A percentile compares a stretch with the other conserved stretches of the same genome.
phyloP scores from a whole-genome alignment of 2,329 filamentous ascomycete species.

The Trichoderma pleuroti region DNA sequence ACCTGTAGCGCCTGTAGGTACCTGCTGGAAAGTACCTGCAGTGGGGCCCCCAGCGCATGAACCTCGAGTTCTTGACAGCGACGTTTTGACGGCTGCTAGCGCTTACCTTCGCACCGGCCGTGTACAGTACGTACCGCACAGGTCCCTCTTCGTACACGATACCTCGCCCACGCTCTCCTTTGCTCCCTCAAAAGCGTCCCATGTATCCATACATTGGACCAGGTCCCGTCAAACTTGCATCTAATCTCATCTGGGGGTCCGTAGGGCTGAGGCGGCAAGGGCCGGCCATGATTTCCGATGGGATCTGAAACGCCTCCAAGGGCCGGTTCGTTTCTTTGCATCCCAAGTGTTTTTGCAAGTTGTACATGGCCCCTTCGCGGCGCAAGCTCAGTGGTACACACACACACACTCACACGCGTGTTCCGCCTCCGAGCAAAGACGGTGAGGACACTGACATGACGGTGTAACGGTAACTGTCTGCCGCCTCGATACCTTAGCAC shows the following conservation, averaged over 20 bases:
- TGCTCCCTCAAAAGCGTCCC: not conserved
- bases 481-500: not conserved
- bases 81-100: not conserved
- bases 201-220: conserved; percentile 10
- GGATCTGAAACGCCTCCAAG: not conserved
- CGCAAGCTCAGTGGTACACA: not conserved
- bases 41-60: not conserved
- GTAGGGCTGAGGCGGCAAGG: conserved; percentile 18
- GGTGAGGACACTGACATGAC: not conserved
- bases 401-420: not conserved
- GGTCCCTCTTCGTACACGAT: conserved; percentile 13
- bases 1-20: not conserved
- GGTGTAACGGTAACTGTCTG: not conserved
- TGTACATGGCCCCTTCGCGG: not conserved
- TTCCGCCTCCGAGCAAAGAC: not conserved
- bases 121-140: not conserved
- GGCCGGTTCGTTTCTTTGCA: not conserved
- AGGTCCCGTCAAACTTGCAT: not conserved
- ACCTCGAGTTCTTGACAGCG: not conserved
- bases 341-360: not conserved
- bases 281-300: not conserved
- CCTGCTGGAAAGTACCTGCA: not conserved
- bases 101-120: not conserved
- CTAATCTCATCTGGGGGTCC: not conserved
- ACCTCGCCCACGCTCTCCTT: not conserved